Conservation (phyloP, 441 rosid species). For the Pelargonium citronellum region DNA sequence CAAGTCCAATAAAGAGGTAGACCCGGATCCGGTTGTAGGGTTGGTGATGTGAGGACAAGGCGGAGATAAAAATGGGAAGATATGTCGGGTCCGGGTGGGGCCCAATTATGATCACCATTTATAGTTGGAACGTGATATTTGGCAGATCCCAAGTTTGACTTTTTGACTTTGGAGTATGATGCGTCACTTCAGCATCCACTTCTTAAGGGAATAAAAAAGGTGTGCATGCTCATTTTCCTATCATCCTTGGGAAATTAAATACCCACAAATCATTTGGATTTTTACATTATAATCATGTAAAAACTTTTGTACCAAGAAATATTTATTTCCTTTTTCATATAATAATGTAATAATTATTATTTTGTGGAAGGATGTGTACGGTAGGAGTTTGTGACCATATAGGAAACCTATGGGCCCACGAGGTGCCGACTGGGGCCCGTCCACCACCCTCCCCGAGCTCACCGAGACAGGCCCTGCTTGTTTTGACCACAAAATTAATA, state of each 20-base stretch:
- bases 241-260: not conserved
- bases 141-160: conserved; percentile 6
- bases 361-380: no score
- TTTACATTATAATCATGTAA: no score
- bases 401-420: no score
- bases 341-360: no score
- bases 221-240: not conserved
- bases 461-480: no score
- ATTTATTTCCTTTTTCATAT: no score
- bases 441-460: no score
- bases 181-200: not conserved
- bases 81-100: not conserved
- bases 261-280: not conserved
- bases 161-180: not conserved
- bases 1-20: conserved; percentile 2
- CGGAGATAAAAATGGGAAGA: not conserved
- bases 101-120: not conserved
- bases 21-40: not conserved
- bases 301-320: no score
- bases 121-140: not conserved
- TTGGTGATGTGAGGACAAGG: conserved; percentile 1
- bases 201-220: not conserved
- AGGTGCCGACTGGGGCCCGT: no score
- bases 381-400: no score
- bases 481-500: no score